Evolutionary conservation across 2,329 filamentous ascomycete genomes (phyloP).

Genomic region (Fusarium sp.): DNA sequence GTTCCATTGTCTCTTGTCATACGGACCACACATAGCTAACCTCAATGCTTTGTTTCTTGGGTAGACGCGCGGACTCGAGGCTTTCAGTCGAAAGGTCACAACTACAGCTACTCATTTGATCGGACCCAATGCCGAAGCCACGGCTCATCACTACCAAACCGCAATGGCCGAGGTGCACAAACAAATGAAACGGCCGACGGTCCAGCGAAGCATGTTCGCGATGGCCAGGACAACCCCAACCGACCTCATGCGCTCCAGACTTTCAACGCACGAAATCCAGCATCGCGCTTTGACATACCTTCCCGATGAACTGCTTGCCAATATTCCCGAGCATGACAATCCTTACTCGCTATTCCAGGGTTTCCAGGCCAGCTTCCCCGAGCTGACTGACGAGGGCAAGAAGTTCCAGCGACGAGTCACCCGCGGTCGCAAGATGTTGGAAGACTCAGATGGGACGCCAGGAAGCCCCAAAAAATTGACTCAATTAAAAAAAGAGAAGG

Average conservation of each 20-base stretch:
- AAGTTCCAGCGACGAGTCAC: slow-evolving; percentile 77
- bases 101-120: slow-evolving; percentile 93
- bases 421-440: slow-evolving; percentile 78
- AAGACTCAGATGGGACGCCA: slow-evolving; percentile 64
- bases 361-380: slow-evolving; percentile 89
- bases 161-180: slow-evolving; percentile 91
- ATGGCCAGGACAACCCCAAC: slow-evolving; percentile 92
- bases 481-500: slow-evolving; percentile 82
- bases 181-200: slow-evolving; percentile 81
- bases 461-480: slow-evolving; percentile 73
- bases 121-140: slow-evolving; percentile 64
- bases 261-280: slow-evolving; percentile 92
- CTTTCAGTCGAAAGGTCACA: slow-evolving; percentile 93
- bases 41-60: slow-evolving; percentile 25
- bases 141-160: slow-evolving; percentile 78
- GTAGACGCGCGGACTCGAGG: slow-evolving; percentile 87
- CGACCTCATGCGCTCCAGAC: slow-evolving; percentile 89
- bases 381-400: slow-evolving; percentile 73
- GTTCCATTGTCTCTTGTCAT: slow-evolving; percentile 26
- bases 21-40: slow-evolving; percentile 27
- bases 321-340: slow-evolving; percentile 88
- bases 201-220: slow-evolving; percentile 91
- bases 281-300: slow-evolving; percentile 89
- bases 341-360: slow-evolving; percentile 95
- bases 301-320: slow-evolving; percentile 86